phyloP scores from a whole-genome alignment of 2,329 filamentous ascomycete genomes.

The Bimuria novae-zelandiae region DNA sequence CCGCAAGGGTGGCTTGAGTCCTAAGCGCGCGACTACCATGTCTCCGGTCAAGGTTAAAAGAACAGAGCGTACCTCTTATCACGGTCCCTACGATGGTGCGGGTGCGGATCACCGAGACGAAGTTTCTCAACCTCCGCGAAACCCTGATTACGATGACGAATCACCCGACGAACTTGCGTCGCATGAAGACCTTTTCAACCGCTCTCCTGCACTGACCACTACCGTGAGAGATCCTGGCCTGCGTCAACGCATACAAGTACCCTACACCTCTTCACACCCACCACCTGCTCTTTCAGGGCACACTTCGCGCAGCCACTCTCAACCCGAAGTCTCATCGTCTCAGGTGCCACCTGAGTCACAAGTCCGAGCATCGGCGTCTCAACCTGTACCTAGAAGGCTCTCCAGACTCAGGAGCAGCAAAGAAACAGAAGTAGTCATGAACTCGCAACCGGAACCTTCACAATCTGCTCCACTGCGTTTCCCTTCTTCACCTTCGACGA shows the following conservation, averaged over 20 bases:
- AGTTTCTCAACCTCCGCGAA: slow-evolving; percentile 16
- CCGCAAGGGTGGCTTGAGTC: slow-evolving; percentile 18
- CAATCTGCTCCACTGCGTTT: slow-evolving; percentile 36
- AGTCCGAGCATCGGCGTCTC: slow-evolving; percentile 21
- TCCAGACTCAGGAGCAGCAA: slow-evolving; percentile 32
- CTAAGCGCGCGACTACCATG: slow-evolving; percentile 23
- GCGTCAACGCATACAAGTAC: slow-evolving; percentile 38
- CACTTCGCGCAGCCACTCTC: slow-evolving; percentile 22
- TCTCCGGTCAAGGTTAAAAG: slow-evolving; percentile 30
- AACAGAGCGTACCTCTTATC: slow-evolving; percentile 3
- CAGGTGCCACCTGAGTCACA: slow-evolving; percentile 28
- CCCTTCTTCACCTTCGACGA: slow-evolving; percentile 44
- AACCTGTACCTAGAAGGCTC: slow-evolving; percentile 17
- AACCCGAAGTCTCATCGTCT: slow-evolving; percentile 22
- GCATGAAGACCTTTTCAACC: slow-evolving; percentile 18
- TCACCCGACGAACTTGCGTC: slow-evolving; percentile 43
- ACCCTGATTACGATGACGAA: slow-evolving; percentile 25
- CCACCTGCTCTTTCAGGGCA: slow-evolving; percentile 30
- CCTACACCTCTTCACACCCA: slow-evolving; percentile 45
- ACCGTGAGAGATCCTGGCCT: slow-evolving; percentile 1
- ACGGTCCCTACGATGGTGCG: slow-evolving; percentile 27
- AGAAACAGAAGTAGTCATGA: slow-evolving; percentile 49
- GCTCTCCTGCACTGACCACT: slow-evolving; percentile 14
- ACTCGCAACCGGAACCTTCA: slow-evolving; percentile 50
- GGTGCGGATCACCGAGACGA: slow-evolving; percentile 30